Evolutionary conservation across 768 basidiomycete genomes (phyloP).

Genomic region (Amanita molliuscula): DNA sequence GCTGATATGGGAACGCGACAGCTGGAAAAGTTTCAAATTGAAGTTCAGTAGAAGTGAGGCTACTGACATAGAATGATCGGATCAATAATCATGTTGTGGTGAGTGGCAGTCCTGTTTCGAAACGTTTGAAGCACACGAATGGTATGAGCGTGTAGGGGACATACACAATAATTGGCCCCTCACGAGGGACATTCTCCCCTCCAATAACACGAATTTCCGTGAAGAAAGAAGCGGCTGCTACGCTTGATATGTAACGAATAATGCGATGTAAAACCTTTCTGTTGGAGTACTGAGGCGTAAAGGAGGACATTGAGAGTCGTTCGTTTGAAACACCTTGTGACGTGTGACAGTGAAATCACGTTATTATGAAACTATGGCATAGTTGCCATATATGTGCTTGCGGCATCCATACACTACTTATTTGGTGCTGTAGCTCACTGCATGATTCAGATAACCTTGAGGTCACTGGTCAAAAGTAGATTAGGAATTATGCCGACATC

Average conservation of each 20-base stretch:
- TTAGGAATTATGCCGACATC: too few relatives aligned
- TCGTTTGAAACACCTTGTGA: not conserved
- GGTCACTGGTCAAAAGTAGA: too few relatives aligned
- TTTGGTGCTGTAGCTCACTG: too few relatives aligned
- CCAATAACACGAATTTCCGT: constrained; percentile 79
- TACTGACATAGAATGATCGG: constrained; percentile 66
- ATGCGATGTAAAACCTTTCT: constrained; percentile 46
- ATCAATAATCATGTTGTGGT: constrained; percentile 95
- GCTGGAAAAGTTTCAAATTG: constrained; percentile 29
- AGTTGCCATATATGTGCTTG: too few relatives aligned
- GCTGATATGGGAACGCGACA: constrained; percentile 68
- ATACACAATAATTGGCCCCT: constrained; percentile 91
- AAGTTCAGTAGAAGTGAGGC: constrained; percentile 7
- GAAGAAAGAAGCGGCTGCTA: constrained; percentile 83
- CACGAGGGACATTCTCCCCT: constrained; percentile 75
- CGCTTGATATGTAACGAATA: constrained; percentile 59
- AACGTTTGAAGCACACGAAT: not conserved
- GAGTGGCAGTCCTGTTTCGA: constrained; percentile 58
- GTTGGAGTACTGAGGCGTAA: constrained; percentile 2
- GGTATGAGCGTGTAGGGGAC: constrained; percentile 14
- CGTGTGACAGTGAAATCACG: too few relatives aligned
- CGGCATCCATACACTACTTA: too few relatives aligned
- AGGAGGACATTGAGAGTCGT: not conserved
- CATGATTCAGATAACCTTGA: too few relatives aligned
- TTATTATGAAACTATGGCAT: too few relatives aligned